A percentile compares a stretch with the other conserved stretches of the same genome.
Evolutionary conservation across 306 rosid species (phyloP).

Genomic region (Prunus dulcis): DNA sequence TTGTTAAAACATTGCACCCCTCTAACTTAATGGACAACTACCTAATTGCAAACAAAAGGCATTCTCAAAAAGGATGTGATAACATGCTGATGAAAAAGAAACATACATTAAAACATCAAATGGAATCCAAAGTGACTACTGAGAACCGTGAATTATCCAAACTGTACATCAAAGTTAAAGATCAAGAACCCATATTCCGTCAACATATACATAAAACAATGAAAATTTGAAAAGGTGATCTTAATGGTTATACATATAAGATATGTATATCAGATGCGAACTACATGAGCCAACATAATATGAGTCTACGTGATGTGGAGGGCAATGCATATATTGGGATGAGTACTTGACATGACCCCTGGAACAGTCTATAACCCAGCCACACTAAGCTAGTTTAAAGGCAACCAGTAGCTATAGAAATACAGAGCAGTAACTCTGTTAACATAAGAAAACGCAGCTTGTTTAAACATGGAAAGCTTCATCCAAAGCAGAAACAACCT

Average conservation of each 20-base stretch:
- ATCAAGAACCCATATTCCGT: neutral
- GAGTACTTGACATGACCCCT: neutral
- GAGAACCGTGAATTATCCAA: neutral
- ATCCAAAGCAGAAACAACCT: neutral
- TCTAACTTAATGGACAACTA: neutral
- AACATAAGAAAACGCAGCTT: neutral
- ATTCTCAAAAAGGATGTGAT: neutral
- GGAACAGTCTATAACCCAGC: neutral
- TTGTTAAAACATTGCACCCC: neutral
- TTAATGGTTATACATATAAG: neutral
- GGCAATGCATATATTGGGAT: neutral
- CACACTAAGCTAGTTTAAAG: neutral
- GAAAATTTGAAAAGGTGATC: neutral
- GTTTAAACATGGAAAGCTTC: neutral
- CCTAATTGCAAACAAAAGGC: neutral
- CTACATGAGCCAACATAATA: neutral
- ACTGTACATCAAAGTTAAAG: neutral
- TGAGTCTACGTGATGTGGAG: neutral
- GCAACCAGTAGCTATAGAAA: neutral
- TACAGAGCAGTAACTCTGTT: neutral
- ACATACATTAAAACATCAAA: neutral
- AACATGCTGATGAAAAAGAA: neutral
- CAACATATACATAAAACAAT: neutral
- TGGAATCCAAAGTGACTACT: neutral
- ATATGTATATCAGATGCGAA: neutral